Percentiles rank a stretch among this genome's conserved stretches.
These are phyloP conservation scores for Aspergillus sclerotiicarbonarius DNA, from an alignment of 495 filamentous ascomycete species.

Conservation along the genomic window DNA sequence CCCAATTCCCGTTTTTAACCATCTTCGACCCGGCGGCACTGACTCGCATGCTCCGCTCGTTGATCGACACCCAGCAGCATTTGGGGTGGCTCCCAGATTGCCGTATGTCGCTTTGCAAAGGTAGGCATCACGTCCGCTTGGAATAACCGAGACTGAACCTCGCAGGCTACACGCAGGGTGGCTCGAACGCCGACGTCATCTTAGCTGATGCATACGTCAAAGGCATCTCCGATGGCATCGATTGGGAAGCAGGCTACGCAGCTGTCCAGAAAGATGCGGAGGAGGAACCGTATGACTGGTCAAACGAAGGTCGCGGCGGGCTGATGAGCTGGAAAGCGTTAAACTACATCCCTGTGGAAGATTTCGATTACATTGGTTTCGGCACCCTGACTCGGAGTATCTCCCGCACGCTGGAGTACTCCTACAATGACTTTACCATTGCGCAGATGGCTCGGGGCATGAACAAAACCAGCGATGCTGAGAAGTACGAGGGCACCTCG, in stretches of 20 bases:
- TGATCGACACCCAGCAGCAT: conserved; percentile 70
- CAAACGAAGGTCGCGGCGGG: conserved; percentile 72
- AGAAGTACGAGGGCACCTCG: conserved; percentile 60
- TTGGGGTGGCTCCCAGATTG: conserved; percentile 68
- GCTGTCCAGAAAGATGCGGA: conserved; percentile 72
- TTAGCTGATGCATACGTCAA: conserved; percentile 76
- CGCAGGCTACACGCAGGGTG: conserved; percentile 60
- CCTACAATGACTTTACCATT: conserved; percentile 68
- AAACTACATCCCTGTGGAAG: conserved; percentile 67
- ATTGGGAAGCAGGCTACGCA: conserved; percentile 67
- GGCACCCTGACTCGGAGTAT: conserved; percentile 70
- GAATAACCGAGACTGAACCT: neutral
- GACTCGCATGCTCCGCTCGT: conserved; percentile 62
- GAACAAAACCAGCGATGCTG: conserved; percentile 51
- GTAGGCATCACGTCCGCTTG: conserved; percentile 22
- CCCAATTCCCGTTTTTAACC: conserved; percentile 62
- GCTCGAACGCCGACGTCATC: conserved; percentile 73
- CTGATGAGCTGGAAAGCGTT: conserved; percentile 65
- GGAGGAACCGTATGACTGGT: conserved; percentile 62
- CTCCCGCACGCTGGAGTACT: conserved; percentile 69
- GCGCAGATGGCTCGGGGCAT: conserved; percentile 53
- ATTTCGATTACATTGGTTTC: conserved; percentile 69
- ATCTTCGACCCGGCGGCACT: conserved; percentile 62
- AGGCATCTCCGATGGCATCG: conserved; percentile 56
- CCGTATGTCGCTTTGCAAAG: conserved; percentile 70